phyloP scores from a whole-genome alignment of 2,329 filamentous ascomycete species.

The Blastomyces silverae region DNA sequence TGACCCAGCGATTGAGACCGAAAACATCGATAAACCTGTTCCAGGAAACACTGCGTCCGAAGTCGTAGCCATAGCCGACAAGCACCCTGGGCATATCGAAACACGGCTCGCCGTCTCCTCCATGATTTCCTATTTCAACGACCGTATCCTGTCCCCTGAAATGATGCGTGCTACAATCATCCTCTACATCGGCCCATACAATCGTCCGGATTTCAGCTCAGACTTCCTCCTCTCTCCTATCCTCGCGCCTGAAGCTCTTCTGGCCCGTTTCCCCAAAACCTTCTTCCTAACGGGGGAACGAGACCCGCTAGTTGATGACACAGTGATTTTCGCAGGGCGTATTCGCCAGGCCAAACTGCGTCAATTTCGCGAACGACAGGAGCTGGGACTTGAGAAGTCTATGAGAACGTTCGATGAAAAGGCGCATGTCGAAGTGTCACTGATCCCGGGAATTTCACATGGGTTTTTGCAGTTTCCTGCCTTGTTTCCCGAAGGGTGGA shows the following conservation, averaged over 20 bases:
- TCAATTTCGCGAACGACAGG: constrained; percentile 50
- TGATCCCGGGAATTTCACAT: constrained; percentile 85
- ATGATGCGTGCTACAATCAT: constrained; percentile 99
- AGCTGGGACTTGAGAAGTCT: constrained; percentile 49
- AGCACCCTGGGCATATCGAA: constrained; percentile 50
- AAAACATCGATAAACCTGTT: constrained; percentile 27
- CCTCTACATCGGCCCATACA: constrained; percentile 88
- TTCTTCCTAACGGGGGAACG: constrained; percentile 93
- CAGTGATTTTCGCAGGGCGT: constrained; percentile 87
- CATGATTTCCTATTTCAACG: constrained; percentile 98
- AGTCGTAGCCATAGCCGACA: constrained; percentile 29
- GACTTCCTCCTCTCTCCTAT: constrained; percentile 89
- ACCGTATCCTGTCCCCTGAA: constrained; percentile 87
- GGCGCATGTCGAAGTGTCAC: constrained; percentile 69
- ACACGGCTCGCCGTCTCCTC: constrained; percentile 89
- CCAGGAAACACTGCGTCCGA: constrained; percentile 34
- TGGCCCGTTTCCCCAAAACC: constrained; percentile 84
- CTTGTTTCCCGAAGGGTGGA: constrained; percentile 85
- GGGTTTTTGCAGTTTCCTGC: constrained; percentile 89
- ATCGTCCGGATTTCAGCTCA: constrained; percentile 83
- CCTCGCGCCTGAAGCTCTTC: constrained; percentile 73
- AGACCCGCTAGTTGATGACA: constrained; percentile 93
- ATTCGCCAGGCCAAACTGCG: constrained; percentile 69
- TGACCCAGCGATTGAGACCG: constrained; percentile 22
- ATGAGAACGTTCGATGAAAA: constrained; percentile 60